Conservation (phyloP, 1,284 basidiomycete species). For the Ustilago xerochloae region DNA sequence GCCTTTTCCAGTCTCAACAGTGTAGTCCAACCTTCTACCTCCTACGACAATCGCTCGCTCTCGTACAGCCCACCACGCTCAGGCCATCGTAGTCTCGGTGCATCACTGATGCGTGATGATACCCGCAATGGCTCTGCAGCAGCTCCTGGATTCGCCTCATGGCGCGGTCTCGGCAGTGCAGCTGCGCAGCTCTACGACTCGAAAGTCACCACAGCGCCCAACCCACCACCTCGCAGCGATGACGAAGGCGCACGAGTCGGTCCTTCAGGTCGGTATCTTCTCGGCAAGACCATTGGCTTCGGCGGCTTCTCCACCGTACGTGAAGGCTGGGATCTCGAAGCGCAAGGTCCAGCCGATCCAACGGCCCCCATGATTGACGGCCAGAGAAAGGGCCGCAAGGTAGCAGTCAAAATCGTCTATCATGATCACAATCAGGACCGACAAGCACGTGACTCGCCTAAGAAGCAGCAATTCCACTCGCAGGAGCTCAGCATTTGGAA, state of each 20-base stretch:
- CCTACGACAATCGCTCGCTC: constrained; percentile 39
- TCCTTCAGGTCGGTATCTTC: constrained; percentile 73
- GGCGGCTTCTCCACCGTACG: constrained; percentile 90
- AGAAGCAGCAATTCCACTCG: constrained; percentile 7
- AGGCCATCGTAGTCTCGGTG: constrained; percentile 30
- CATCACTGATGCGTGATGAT: constrained; percentile 27
- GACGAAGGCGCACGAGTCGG: constrained; percentile 57
- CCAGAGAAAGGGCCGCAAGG: constrained; percentile 26
- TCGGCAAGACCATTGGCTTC: constrained; percentile 81
- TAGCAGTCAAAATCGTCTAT: constrained; percentile 61
- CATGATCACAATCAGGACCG: constrained; percentile 12
- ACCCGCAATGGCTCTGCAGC: constrained; percentile 26
- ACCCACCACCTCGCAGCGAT: constrained; percentile 35
- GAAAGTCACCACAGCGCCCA: constrained; percentile 19
- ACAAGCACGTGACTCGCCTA: constrained; percentile 1
- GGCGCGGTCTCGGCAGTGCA: constrained; percentile 41
- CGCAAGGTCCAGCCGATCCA: constrained; percentile 21
- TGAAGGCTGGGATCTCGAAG: constrained; percentile 70
- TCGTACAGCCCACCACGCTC: constrained; percentile 45
- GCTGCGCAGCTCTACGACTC: constrained; percentile 38
- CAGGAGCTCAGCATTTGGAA: constrained; percentile 59
- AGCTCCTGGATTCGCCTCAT: constrained; percentile 25
- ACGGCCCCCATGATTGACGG: constrained; percentile 33
- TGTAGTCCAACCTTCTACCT: constrained; percentile 28
- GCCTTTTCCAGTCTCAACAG: constrained; percentile 72